Conservation (phyloP, 164 flowering plant genomes). For the Santalum album region DNA sequence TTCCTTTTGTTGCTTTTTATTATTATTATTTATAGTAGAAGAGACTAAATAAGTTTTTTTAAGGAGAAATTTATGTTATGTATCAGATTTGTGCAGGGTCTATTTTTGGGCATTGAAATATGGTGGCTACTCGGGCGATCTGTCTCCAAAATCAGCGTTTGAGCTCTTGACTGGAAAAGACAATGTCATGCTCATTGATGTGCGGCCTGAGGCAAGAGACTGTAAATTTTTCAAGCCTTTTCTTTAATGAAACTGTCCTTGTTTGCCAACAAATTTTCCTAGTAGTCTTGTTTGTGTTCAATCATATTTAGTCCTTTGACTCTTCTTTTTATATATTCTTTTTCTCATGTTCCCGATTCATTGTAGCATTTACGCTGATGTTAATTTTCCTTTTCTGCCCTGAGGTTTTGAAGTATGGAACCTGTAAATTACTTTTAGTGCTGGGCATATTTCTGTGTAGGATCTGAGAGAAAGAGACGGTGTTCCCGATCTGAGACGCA, state of each 20-base stretch:
- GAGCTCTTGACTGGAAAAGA: slow-evolving; percentile 54
- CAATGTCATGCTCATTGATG: slow-evolving; percentile 63
- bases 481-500: slow-evolving; percentile 83
- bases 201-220: slow-evolving; percentile 97
- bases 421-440: slow-evolving; percentile 7
- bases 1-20: background rate
- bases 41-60: slow-evolving; percentile 1
- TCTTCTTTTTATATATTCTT: background rate
- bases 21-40: background rate
- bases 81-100: slow-evolving; percentile 75
- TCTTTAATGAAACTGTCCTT: slow-evolving; percentile 11
- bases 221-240: slow-evolving; percentile 53
- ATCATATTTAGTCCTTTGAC: background rate
- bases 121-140: slow-evolving; percentile 87
- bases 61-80: slow-evolving; percentile 24
- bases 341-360: background rate
- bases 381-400: background rate
- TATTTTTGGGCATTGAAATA: slow-evolving; percentile 55
- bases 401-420: background rate
- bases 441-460: slow-evolving; percentile 31
- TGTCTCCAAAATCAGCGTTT: slow-evolving; percentile 60
- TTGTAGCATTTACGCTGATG: background rate
- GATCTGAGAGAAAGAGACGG: slow-evolving; percentile 79
- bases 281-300: background rate
- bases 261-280: background rate